phyloP scores from a whole-genome alignment of 2,329 filamentous ascomycete genomes.

The Pestalotiopsis sp. region DNA sequence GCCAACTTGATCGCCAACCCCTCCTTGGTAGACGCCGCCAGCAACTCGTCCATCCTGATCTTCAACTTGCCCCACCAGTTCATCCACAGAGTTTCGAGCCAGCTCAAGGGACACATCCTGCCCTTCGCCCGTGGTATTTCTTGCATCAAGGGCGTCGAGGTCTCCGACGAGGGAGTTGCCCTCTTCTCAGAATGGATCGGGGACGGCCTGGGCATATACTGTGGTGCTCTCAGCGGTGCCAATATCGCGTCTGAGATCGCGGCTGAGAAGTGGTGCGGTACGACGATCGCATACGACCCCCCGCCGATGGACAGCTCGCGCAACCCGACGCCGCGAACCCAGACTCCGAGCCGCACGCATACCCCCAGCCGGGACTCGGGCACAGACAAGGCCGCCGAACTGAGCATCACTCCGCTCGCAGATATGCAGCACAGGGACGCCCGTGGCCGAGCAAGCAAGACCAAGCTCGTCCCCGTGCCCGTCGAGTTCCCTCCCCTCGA shows the following conservation, averaged over 20 bases:
- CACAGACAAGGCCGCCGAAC: constrained; percentile 45
- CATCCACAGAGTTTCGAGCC: constrained; percentile 81
- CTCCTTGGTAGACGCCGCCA: constrained; percentile 76
- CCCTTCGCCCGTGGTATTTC: constrained; percentile 92
- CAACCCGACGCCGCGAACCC: constrained; percentile 56
- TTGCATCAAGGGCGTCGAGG: constrained; percentile 97
- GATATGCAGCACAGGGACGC: constrained; percentile 68
- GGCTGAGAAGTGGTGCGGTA: constrained; percentile 94
- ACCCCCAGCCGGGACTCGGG: constrained; percentile 52
- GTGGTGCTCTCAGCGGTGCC: constrained; percentile 89
- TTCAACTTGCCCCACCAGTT: constrained; percentile 99
- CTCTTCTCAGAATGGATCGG: constrained; percentile 96
- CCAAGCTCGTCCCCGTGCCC: constrained; percentile 74
- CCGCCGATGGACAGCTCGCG: constrained; percentile 80
- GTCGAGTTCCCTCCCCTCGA: constrained; percentile 82
- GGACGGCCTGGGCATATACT: constrained; percentile 89
- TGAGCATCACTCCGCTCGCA: constrained; percentile 51
- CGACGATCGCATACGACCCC: constrained; percentile 93
- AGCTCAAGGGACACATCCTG: constrained; percentile 83
- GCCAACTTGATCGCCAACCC: constrained; percentile 83
- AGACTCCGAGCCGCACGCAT: constrained; percentile 42
- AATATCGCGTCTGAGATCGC: constrained; percentile 97
- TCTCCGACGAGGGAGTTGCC: constrained; percentile 80
- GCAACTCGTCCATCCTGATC: constrained; percentile 82
- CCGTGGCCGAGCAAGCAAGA: constrained; percentile 65